Base-by-base conservation (phyloP, 805 yeast species). In the Cyberlindnera mycetangii region DNA sequence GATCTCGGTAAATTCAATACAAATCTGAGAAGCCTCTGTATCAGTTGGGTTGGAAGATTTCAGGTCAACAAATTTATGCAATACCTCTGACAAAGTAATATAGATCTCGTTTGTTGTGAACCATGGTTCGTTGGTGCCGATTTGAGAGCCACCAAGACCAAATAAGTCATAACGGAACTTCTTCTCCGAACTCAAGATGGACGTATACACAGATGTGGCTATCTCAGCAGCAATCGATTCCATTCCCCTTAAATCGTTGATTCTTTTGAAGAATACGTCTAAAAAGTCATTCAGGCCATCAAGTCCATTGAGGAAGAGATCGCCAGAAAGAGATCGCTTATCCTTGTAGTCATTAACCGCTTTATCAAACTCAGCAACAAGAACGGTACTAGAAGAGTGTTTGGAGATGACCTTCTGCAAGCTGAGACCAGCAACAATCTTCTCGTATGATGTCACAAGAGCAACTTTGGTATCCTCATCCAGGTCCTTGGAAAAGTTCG, bases 71-170 rank as follows among this genome's bases (percentile, higher is more conserved):
- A 59, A 58, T 20, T 63, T 62, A 8, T 63, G 64, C 48, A 70
- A 73, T 3, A 72, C 47, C 10, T 68, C 66, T 52, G 78, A 79
- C 5, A 76, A 54, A 12, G 58, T 46, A 7, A 68, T 41, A 17
- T 76, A 52, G 32, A 70, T 55, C 16, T 67, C 66, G 19, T 75
- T 59, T 20, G 69, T 70, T 21, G 72, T 69, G 30, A 76, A 66
- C 85, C 85, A 79, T 11, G 73, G 71, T 32, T 66, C 64, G 5
- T 53, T 49, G 1, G 51, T 32, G 9, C 65, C 62, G 4, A 56
- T 41, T 32, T 62, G 66, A 3, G 54, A 32, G 14, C 63, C 59
- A 19, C 58, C 62, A 20, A 68, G 47, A 7, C 66, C 51, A 45
- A 71, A 70, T 4, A 58, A 44, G 5, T 60, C 61, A 45, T 60